Percentiles rank a stretch among this genome's conserved stretches.
These are phyloP conservation scores for Melastoma malabathricum DNA, from an alignment of 345 rosid genomes.

Conservation along the genomic window DNA sequence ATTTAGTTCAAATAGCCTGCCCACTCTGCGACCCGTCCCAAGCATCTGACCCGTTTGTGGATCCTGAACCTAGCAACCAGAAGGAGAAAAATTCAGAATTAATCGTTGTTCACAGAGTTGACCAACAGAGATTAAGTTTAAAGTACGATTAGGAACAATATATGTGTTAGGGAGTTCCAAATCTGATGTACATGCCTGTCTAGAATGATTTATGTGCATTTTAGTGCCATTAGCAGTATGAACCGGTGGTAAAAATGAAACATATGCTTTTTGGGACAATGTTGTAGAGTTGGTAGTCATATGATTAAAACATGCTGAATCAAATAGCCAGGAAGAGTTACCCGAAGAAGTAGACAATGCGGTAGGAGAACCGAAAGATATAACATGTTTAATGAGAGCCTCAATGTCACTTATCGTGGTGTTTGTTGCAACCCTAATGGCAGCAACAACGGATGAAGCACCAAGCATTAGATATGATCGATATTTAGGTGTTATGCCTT, in stretches of 20 bases:
- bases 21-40: background rate
- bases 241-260: background rate
- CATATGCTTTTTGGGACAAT: background rate
- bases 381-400: background rate
- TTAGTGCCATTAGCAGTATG: background rate
- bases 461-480: background rate
- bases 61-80: background rate
- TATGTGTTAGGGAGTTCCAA: background rate
- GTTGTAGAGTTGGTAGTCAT: background rate
- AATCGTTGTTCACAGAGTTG: conserved; percentile 5
- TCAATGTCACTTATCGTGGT: background rate
- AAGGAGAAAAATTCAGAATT: background rate
- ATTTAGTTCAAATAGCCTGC: conserved; percentile 2
- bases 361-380: background rate
- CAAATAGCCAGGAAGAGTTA: conserved; percentile 4
- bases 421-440: background rate
- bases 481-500: background rate
- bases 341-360: background rate
- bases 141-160: background rate
- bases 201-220: background rate
- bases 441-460: background rate
- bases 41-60: background rate
- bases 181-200: background rate
- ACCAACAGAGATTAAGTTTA: conserved; percentile 4
- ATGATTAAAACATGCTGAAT: conserved; percentile 3